Base-by-base conservation (phyloP, 495 filamentous ascomycete species). In the Umbilicaria muhlenbergii region DNA sequence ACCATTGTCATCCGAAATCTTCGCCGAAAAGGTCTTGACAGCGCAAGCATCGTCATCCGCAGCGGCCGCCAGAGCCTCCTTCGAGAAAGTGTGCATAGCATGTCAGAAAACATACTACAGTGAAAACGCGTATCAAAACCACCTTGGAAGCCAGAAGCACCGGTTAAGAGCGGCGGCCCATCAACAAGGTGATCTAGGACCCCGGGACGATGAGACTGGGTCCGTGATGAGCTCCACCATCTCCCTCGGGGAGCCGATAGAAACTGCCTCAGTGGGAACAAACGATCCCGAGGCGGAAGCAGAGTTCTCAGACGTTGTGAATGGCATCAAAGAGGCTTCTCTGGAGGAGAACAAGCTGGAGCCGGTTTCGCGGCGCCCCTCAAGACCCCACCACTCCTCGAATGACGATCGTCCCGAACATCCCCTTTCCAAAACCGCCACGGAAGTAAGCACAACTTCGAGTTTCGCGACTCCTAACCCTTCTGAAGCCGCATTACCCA, bases 1-100 rank as follows among this genome's bases (percentile, higher is more conserved):
- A 15, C 92, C 91, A 0, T 81, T 98, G 17, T 77, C 87, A 12
- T 89, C 89, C 32, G 89, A 96, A 58, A 69, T 81, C 5, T 98
- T 98, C 62, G 84, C 86, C 54, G 91, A 98, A 50, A 96, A 95
- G 62, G 92, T 96, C 32, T 68, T 96, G n/a, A 83, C 83, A 49
- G 87, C 86, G 43, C 84, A 94, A 56, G 86, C 86, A 24, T 75
- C 75, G 5, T 79, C 86, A 6, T 80, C 74, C 12, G 82, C 86
- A 11, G 83, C 86, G 40, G 86, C 85, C 36, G 83, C 86, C 41
- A 86, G 83, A 64, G 92, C 88, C 15, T 77, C 86, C 2, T 98
- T 85, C 57, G 85, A 94, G 56, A 88, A 78, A 51, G 59, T 68
- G 12, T 98, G 91, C 58, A 66, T 75, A 3, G 74, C 77, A 2